Evolutionary conservation across 2,329 filamentous ascomycete species (phyloP).

Genomic region (Cercospora sojina): DNA sequence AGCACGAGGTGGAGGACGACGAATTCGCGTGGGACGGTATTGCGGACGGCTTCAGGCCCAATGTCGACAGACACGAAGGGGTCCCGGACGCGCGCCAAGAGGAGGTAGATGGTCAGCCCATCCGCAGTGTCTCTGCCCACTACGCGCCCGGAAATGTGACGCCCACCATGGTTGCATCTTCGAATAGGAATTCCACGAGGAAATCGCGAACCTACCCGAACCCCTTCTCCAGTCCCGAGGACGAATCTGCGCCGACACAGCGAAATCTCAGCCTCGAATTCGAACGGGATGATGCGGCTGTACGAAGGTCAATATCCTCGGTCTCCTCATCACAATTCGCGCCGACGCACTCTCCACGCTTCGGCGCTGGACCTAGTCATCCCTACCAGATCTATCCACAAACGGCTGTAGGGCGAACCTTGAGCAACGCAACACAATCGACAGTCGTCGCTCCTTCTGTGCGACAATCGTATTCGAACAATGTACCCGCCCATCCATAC

Average conservation of each 20-base stretch:
- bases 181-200: slow-evolving; percentile 35
- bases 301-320: slow-evolving; percentile 36
- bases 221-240: slow-evolving; percentile 40
- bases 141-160: slow-evolving; percentile 29
- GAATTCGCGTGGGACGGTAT: slow-evolving; percentile 46
- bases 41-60: slow-evolving; percentile 49
- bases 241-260: slow-evolving; percentile 25
- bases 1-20: slow-evolving; percentile 45
- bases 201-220: slow-evolving; percentile 35
- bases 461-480: slow-evolving; percentile 43
- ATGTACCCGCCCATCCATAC: slow-evolving; percentile 76
- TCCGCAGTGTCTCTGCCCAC: slow-evolving; percentile 36
- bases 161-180: slow-evolving; percentile 15
- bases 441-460: slow-evolving; percentile 63
- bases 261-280: slow-evolving; percentile 30
- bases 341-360: slow-evolving; percentile 63
- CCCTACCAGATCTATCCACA: slow-evolving; percentile 85
- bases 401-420: slow-evolving; percentile 57
- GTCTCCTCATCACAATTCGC: slow-evolving; percentile 41
- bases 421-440: slow-evolving; percentile 70
- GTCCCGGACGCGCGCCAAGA: slow-evolving; percentile 25
- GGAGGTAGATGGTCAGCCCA: slow-evolving; percentile 30
- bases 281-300: slow-evolving; percentile 31
- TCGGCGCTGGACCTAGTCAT: slow-evolving; percentile 72
- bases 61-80: slow-evolving; percentile 32